A percentile compares a stretch with the other conserved stretches of the same genome.
phyloP scores from a whole-genome alignment of 2,329 filamentous ascomycete genomes.

The Venturia pyrina region DNA sequence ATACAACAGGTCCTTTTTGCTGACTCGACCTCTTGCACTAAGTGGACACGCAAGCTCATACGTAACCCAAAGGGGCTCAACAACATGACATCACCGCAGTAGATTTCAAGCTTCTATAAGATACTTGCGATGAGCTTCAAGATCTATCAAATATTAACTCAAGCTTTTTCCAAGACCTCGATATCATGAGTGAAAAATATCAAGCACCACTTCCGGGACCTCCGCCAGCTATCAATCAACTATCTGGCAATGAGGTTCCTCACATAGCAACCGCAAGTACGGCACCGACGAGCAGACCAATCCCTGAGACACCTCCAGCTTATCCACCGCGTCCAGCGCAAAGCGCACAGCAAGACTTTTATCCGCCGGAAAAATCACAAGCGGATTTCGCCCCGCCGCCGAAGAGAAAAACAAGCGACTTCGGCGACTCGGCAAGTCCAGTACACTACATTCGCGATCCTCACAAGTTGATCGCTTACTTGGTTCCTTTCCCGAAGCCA shows the following conservation, averaged over 20 bases:
- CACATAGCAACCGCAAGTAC: background rate
- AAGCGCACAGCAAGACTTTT: background rate
- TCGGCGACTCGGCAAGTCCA: conserved; percentile 17
- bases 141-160: background rate
- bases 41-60: background rate
- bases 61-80: background rate
- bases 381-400: background rate
- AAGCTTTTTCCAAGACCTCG: background rate
- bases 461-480: conserved; percentile 33
- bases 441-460: conserved; percentile 33
- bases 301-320: conserved; percentile 4
- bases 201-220: background rate
- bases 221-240: background rate
- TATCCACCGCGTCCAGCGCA: conserved; percentile 2
- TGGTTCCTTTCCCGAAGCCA: conserved; percentile 36
- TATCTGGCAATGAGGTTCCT: background rate
- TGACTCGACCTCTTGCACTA: background rate
- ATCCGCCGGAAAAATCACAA: background rate
- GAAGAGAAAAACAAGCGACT: background rate
- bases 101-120: background rate
- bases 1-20: background rate
- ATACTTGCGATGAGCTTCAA: background rate
- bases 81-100: background rate
- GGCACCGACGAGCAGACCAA: background rate
- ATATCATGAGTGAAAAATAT: background rate